These are phyloP conservation scores for Metarhizium brunneum DNA, from an alignment of 2,329 filamentous ascomycete species.

Conservation along the genomic window DNA sequence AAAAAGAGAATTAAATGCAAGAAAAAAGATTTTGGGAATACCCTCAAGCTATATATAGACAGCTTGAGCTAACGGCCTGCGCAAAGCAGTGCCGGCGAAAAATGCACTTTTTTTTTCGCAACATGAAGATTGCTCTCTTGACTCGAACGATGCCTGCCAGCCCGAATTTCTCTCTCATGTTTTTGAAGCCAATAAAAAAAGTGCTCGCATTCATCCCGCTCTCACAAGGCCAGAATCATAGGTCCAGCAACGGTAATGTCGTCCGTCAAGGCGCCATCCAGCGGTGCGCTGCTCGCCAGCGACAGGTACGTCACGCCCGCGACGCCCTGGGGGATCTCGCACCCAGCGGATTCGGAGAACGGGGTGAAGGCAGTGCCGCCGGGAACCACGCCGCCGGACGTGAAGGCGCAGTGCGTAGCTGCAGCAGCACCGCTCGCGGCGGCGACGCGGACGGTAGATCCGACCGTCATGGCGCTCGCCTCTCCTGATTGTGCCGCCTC, in stretches of 20 bases:
- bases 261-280: conserved; percentile 45
- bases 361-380: conserved; percentile 51
- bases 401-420: conserved; percentile 58
- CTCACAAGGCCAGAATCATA: conserved; percentile 42
- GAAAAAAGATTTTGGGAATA: too few relatives aligned
- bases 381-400: conserved; percentile 45
- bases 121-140: too few relatives aligned
- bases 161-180: too few relatives aligned
- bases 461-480: conserved; percentile 26
- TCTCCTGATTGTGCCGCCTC: conserved; percentile 29
- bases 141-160: too few relatives aligned
- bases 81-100: too few relatives aligned
- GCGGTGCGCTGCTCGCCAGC: conserved; percentile 45
- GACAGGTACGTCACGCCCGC: conserved; percentile 59
- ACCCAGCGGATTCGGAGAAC: conserved; percentile 43
- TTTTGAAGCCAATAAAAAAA: too few relatives aligned
- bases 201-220: too few relatives aligned
- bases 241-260: conserved; percentile 58
- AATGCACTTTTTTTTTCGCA: too few relatives aligned
- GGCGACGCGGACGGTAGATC: conserved; percentile 28
- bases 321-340: conserved; percentile 52
- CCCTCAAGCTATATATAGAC: too few relatives aligned
- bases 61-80: too few relatives aligned
- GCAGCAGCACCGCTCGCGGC: conserved; percentile 31
- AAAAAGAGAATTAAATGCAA: too few relatives aligned